These are phyloP conservation scores for Globisporangium abappressorium DNA, from an alignment of 352 stramenopile species.

Conservation along the genomic window DNA sequence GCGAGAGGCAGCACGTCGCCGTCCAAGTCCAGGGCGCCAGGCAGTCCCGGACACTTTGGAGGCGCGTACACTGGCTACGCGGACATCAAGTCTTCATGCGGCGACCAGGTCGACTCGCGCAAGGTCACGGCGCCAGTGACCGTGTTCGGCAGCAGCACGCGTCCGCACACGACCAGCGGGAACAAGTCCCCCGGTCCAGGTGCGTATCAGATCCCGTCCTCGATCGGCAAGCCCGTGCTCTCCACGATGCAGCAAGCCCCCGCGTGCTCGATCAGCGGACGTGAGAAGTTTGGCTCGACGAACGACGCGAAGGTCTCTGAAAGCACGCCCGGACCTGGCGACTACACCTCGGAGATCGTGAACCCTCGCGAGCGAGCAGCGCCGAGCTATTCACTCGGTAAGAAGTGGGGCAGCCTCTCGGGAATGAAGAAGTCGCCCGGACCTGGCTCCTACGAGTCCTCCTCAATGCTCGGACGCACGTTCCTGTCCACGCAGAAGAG, in stretches of 20 bases:
- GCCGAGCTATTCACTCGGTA: conserved; percentile 71
- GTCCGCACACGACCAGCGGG: conserved; percentile 42
- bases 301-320: conserved; percentile 40
- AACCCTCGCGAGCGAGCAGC: conserved; percentile 64
- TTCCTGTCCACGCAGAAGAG: conserved; percentile 74
- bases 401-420: conserved; percentile 51
- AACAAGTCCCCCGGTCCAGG: conserved; percentile 63
- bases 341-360: conserved; percentile 63
- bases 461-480: conserved; percentile 54
- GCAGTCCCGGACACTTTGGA: conserved; percentile 28
- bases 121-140: conserved; percentile 63
- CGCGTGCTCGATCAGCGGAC: conserved; percentile 64
- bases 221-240: conserved; percentile 65
- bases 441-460: conserved; percentile 57
- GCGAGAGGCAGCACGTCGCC: conserved; percentile 30
- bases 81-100: conserved; percentile 69
- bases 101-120: conserved; percentile 70
- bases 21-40: conserved; percentile 31
- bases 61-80: conserved; percentile 38
- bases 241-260: conserved; percentile 59
- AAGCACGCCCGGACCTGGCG: conserved; percentile 56
- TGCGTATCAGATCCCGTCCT: conserved; percentile 65
- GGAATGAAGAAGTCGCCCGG: conserved; percentile 56
- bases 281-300: conserved; percentile 78
- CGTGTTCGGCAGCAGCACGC: conserved; percentile 63